Evolutionary conservation across 345 rosid species (phyloP), one percentile per base, ranked within the genome.

Genomic region (Boechera stricta): DNA sequence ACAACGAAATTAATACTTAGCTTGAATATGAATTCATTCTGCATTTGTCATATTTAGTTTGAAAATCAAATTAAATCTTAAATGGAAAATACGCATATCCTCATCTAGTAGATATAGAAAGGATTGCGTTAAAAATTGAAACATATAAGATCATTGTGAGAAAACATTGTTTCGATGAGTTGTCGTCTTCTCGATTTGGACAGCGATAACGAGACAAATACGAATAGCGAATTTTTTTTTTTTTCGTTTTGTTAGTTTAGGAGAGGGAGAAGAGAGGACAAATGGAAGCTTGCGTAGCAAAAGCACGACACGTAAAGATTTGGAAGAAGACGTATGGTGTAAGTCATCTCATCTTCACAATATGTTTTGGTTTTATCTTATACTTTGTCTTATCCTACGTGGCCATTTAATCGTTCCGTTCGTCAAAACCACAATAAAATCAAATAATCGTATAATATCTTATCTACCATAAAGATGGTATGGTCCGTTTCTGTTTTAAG

Each of bases 261-360:
- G 42, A 67, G 52, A 28, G 42, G 26, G 15, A 47, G 9, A n/a
- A n/a, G 39, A 60, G 64, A 33, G 0, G 61, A 64, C 58, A 48
- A 56, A 66, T 28, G 62, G 44, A 49, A 77, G 63, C 38, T 65
- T 71, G 65, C 77, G 81, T 29, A 45, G 67, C 39, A 57, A 72
- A 78, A 78, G 29, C 21, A 28, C 4, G 81, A 78, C 77, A 78
- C 81, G 81, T 58, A 72, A 75, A 65, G 47, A 64, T 36, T 18
- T 29, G 54, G 3, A 36, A 33, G 76, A n/a, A 57, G 81, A 54
- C 81, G 73, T 72, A 66, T 78, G 77, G 73, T 51, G 26, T 41
- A 66, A 58, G 68, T 57, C 5, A 41, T 77, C 54, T 77, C 53
- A 28, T 55, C 66, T 53, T 77, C 69, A 68, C 74, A 69, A 60